Percentiles rank a stretch among this genome's conserved stretches.
phyloP scores from a whole-genome alignment of 331 rosid genomes.

The Saraca asoca region DNA sequence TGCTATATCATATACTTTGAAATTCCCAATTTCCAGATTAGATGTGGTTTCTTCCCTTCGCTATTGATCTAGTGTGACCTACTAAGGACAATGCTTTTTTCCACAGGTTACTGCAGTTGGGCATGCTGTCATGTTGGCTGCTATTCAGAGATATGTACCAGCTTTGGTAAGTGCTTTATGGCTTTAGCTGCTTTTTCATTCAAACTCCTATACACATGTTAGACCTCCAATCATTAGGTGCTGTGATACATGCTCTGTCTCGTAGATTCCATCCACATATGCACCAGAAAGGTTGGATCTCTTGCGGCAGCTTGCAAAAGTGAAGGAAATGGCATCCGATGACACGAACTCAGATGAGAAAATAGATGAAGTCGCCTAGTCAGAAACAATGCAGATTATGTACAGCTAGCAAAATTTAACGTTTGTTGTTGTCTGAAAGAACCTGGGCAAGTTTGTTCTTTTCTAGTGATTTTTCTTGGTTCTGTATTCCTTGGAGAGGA shows the following conservation, averaged over 20 bases:
- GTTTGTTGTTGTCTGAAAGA: conserved; percentile 40
- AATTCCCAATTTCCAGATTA: conserved; percentile 24
- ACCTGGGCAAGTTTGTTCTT: conserved; percentile 26
- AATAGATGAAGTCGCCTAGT: conserved; percentile 57
- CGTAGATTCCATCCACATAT: conserved; percentile 94
- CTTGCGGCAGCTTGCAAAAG: conserved; percentile 88
- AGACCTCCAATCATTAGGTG: conserved; percentile 14
- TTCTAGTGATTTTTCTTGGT: conserved; percentile 29
- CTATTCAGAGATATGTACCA: conserved; percentile 97
- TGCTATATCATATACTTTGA: no score
- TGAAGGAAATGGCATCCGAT: conserved; percentile 73
- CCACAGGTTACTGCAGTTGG: conserved; percentile 95
- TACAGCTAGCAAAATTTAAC: conserved; percentile 44
- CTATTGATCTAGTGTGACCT: conserved; percentile 11
- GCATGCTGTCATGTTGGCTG: conserved; percentile 98
- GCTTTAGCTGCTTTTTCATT: background rate
- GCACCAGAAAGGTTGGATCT: conserved; percentile 92
- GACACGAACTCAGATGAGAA: conserved; percentile 52
- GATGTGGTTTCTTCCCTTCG: conserved; percentile 16
- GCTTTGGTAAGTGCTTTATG: conserved; percentile 61
- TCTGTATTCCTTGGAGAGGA: conserved; percentile 58
- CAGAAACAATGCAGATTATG: conserved; percentile 46
- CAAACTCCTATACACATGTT: conserved; percentile 17
- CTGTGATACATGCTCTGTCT: conserved; percentile 21
- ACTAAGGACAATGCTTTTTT: conserved; percentile 38